phyloP scores from a whole-genome alignment of 2,329 filamentous ascomycete species.

The Orbilia quercus region DNA sequence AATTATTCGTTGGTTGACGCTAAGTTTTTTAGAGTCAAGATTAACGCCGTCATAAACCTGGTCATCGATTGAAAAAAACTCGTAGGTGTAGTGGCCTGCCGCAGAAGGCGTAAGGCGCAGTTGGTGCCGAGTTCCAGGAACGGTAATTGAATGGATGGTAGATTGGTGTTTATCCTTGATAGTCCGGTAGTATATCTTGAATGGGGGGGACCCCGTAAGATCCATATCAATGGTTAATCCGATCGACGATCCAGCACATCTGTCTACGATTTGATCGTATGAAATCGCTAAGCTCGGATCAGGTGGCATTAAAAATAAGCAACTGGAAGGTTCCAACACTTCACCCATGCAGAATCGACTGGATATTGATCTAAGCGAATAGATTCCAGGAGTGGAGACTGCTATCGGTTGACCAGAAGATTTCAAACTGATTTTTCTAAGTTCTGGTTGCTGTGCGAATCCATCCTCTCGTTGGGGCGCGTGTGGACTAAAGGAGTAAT shows the following conservation, averaged over 20 bases:
- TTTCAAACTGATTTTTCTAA: constrained; percentile 65
- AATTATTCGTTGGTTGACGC: constrained; percentile 89
- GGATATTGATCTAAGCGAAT: constrained; percentile 81
- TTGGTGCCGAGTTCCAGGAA: constrained; percentile 82
- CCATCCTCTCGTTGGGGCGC: constrained; percentile 66
- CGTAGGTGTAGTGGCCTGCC: constrained; percentile 87
- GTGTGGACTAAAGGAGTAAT: constrained; percentile 84
- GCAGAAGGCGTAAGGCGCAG: constrained; percentile 82
- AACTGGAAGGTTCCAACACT: constrained; percentile 92
- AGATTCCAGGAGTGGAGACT: constrained; percentile 83
- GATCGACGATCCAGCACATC: constrained; percentile 92
- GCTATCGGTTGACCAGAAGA: constrained; percentile 55
- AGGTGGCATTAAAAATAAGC: constrained; percentile 87
- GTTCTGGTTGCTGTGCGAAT: constrained; percentile 58
- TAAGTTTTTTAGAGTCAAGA: constrained; percentile 71
- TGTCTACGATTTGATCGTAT: constrained; percentile 87
- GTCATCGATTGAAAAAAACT: constrained; percentile 84
- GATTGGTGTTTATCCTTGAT: constrained; percentile 71
- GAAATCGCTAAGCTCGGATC: constrained; percentile 81
- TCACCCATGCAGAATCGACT: constrained; percentile 87
- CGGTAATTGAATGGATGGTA: constrained; percentile 68
- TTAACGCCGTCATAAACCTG: constrained; percentile 77
- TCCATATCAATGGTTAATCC: constrained; percentile 89
- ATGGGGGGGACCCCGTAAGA: constrained; percentile 90
- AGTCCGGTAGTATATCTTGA: constrained; percentile 81